phyloP scores from a whole-genome alignment of 2,329 filamentous ascomycete species.

The Hypoxylon sp. region DNA sequence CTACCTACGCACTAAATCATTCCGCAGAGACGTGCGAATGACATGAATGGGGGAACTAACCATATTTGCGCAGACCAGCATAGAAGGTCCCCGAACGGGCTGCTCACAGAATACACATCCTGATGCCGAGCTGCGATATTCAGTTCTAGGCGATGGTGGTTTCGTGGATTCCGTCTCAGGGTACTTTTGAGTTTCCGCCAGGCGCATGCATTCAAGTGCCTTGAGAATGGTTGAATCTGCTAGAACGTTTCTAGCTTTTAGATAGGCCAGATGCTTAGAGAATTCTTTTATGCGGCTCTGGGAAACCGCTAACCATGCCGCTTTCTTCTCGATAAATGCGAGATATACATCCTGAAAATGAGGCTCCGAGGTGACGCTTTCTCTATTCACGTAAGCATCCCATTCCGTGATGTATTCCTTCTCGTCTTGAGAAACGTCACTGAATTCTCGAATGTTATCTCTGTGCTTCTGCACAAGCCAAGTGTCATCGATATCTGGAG shows the following conservation, averaged over 20 bases:
- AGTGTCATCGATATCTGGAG: constrained; percentile 55
- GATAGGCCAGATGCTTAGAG: constrained; percentile 61
- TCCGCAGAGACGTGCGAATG: background rate
- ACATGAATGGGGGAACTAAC: constrained; percentile 47
- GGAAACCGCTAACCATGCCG: constrained; percentile 60
- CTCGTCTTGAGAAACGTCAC: constrained; percentile 62
- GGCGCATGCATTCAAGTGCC: constrained; percentile 55
- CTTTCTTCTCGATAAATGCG: constrained; percentile 60
- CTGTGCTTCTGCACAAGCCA: constrained; percentile 69
- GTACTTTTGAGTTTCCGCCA: constrained; percentile 49
- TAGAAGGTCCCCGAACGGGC: constrained; percentile 56
- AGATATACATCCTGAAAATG: constrained; percentile 63
- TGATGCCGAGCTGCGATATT: constrained; percentile 53
- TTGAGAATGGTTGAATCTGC: constrained; percentile 54
- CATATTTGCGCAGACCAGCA: constrained; percentile 60
- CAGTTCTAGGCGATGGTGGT: constrained; percentile 40
- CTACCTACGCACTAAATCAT: background rate
- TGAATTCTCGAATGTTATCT: constrained; percentile 65
- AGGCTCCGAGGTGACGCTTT: constrained; percentile 60
- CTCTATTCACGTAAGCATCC: constrained; percentile 63
- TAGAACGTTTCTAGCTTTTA: constrained; percentile 59
- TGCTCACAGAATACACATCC: constrained; percentile 60
- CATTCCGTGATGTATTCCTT: constrained; percentile 67
- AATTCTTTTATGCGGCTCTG: constrained; percentile 62
- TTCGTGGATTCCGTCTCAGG: constrained; percentile 38